Evolutionary conservation across 2,329 filamentous ascomycete species (phyloP), one percentile per base, ranked within the genome.

Genomic region (Neodidymelliopsis sp.): DNA sequence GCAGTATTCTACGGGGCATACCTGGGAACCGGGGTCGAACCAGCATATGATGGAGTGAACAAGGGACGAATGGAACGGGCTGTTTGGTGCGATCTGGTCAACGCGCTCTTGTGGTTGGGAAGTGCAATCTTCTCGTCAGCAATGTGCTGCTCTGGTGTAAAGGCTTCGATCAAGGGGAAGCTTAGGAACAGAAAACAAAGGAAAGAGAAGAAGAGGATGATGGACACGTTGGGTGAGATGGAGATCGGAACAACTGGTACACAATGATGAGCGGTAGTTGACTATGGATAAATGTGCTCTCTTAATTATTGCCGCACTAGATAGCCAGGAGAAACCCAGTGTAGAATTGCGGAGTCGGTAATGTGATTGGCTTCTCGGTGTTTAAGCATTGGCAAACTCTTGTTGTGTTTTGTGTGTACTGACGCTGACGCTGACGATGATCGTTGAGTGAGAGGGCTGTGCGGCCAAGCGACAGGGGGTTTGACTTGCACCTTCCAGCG

Each of bases 71-170:
- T 64, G 57, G 38, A 54, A 30, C 43, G 54, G 23, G 58, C 59
- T 6, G 55, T 62, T 12, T 66, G 62, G 63, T 49, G 60, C 11
- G 48, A 66, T 30, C 41, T 66, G 7, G 37, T 64, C 12, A 66
- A 60, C 13, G 60, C 57, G 18, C 16, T 65, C 15, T 37, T 66
- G 9, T 66, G 62, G 63, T 27, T 54, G 3, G 52, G 33, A n/a
- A 63, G 62, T 30, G 60, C 63, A 3, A 12, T 58, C 1, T 66
- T 66, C 37, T 63, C 63, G 16, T 57, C 60, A 7, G 24, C 31
- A 10, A 65, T 66, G 63, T 65, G 62, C 37, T 65, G 59, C 35
- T 54, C 59, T 8, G 63, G 62, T 0, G 28, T 54, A 5, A 65
- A 57, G 42, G 62, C 54, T 9, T 40, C 49, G 1, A 49, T 63